Evolutionary conservation across 257 asterid species (phyloP).

Genomic region (Plantago ovata): DNA sequence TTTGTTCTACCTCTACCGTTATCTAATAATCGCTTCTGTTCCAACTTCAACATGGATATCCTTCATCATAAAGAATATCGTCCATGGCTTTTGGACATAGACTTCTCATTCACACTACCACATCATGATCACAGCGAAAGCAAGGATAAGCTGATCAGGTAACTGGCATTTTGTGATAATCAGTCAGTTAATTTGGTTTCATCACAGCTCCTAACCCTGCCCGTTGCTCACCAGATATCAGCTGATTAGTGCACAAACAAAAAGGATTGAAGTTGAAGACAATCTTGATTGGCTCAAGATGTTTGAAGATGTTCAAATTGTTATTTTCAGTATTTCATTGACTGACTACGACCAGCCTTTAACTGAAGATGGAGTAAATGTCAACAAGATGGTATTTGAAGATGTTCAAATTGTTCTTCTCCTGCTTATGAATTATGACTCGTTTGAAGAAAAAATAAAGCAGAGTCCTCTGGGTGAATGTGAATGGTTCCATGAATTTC

Average conservation of each 20-base stretch:
- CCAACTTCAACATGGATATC: conserved; percentile 43
- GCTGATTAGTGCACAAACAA: conserved; percentile 22
- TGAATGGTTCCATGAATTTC: conserved; percentile 57
- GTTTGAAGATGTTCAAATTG: neutral
- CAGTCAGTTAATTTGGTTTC: neutral
- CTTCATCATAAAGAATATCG: conserved; percentile 51
- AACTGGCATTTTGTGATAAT: neutral
- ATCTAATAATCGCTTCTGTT: too few species aligned
- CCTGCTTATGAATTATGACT: conserved; percentile 27
- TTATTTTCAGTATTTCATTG: conserved; percentile 4
- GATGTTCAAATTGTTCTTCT: conserved; percentile 15
- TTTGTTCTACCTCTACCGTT: too few species aligned
- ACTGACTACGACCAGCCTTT: neutral
- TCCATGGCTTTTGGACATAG: conserved; percentile 46
- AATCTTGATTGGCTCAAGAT: neutral
- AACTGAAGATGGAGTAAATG: neutral
- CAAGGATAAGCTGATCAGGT: conserved; percentile 39
- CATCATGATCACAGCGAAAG: conserved; percentile 33
- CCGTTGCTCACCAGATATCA: conserved; percentile 19
- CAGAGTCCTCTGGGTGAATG: conserved; percentile 38
- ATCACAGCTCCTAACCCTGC: neutral
- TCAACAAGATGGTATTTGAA: conserved; percentile 29
- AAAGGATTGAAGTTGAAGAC: conserved; percentile 10
- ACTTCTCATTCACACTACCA: conserved; percentile 45
- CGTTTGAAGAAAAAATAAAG: conserved; percentile 28